Evolutionary conservation across 2,329 filamentous ascomycete genomes (phyloP).

Genomic region (Truncatella angustata): DNA sequence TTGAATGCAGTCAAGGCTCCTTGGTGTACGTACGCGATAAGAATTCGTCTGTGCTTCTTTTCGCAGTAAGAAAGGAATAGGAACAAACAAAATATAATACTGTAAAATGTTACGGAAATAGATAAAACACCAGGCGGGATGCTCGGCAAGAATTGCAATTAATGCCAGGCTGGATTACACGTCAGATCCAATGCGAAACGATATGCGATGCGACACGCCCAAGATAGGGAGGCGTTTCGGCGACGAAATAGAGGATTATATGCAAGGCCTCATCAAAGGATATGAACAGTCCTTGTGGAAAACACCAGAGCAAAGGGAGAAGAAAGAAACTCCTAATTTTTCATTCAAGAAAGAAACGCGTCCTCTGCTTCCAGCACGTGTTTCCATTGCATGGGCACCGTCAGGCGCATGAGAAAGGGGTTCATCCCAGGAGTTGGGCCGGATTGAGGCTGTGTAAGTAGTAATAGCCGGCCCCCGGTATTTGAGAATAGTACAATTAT

Average conservation of each 20-base stretch:
- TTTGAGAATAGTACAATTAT: neutral
- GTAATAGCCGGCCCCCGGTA: constrained; percentile 1
- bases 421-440: constrained; percentile 5
- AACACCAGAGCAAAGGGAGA: neutral
- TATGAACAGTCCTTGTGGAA: neutral
- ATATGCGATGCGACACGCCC: too few species aligned
- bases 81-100: too few species aligned
- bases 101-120: constrained; percentile 4
- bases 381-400: neutral
- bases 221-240: too few species aligned
- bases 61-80: neutral
- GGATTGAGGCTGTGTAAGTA: constrained; percentile 9
- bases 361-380: constrained; percentile 9
- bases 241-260: too few species aligned
- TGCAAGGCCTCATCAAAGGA: too few species aligned
- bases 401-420: constrained; percentile 5
- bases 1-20: too few species aligned
- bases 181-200: too few species aligned
- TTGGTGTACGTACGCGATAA: too few species aligned
- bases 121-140: neutral
- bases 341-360: neutral
- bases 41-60: neutral
- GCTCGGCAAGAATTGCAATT: constrained; percentile 1
- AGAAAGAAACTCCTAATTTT: neutral
- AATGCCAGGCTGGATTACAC: neutral